Evolutionary conservation across 1,139 yeast genomes (phyloP).

Genomic region (Groenewaldozyma sp.): DNA sequence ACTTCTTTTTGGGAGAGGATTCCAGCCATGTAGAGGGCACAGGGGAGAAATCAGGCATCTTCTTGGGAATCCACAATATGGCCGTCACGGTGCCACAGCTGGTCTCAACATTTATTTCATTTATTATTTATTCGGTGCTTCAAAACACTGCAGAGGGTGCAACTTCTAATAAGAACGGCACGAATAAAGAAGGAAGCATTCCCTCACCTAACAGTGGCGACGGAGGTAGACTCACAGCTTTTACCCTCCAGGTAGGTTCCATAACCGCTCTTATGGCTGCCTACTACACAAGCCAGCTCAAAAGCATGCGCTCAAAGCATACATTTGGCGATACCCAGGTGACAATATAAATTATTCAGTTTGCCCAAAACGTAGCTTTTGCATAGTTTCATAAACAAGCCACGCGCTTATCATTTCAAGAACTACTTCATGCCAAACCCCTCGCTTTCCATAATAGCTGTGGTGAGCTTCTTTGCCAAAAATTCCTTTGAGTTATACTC

Average conservation of each 20-base stretch:
- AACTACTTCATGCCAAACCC: constrained; percentile 77
- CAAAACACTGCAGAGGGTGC: constrained; percentile 11
- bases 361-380: too few relatives aligned
- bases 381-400: not conserved
- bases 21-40: constrained; percentile 11
- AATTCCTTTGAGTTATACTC: constrained; percentile 48
- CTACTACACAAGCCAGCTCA: constrained; percentile 20
- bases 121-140: constrained; percentile 27
- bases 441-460: constrained; percentile 69
- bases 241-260: constrained; percentile 30
- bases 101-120: constrained; percentile 32
- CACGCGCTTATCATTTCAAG: not conserved
- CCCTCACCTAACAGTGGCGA: constrained; percentile 20
- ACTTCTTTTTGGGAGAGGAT: constrained; percentile 13
- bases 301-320: constrained; percentile 7
- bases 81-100: constrained; percentile 35
- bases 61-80: constrained; percentile 34
- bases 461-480: constrained; percentile 44
- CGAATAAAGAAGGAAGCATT: constrained; percentile 6
- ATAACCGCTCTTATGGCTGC: constrained; percentile 29
- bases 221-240: constrained; percentile 31
- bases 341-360: constrained; percentile 6
- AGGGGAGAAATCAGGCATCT: constrained; percentile 27
- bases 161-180: not conserved
- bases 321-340: not conserved